A percentile compares a stretch with the other conserved stretches of the same genome.
phyloP scores from a whole-genome alignment of 257 asterid species.

The Solanum pinnatisectum region DNA sequence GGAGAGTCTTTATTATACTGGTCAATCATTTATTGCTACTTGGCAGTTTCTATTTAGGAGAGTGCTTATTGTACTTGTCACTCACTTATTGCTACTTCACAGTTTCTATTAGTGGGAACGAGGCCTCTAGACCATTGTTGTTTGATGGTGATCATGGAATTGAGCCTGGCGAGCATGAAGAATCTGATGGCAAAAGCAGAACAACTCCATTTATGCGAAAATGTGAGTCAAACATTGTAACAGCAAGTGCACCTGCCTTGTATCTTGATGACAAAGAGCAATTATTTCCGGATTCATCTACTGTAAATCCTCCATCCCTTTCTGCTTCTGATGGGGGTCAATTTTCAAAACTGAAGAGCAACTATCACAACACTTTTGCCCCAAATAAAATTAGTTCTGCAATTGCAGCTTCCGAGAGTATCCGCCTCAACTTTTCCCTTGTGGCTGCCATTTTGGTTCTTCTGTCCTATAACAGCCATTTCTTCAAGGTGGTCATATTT shows the following conservation, averaged over 20 bases:
- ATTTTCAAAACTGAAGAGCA: constrained; percentile 11
- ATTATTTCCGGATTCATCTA: constrained; percentile 22
- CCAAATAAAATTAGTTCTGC: constrained; percentile 40
- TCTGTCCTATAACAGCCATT: constrained; percentile 30
- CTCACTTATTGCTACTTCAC: constrained; percentile 6
- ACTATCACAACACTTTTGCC: constrained; percentile 13
- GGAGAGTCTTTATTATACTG: not conserved
- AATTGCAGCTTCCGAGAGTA: constrained; percentile 51
- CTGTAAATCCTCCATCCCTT: constrained; percentile 3
- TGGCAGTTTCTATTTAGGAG: not conserved
- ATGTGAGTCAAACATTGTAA: constrained; percentile 13
- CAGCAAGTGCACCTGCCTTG: constrained; percentile 18
- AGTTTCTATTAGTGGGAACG: constrained; percentile 35
- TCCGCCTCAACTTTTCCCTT: constrained; percentile 39
- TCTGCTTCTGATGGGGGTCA: constrained; percentile 7
- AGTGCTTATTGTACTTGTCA: not conserved
- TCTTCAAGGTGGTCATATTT: constrained; percentile 20
- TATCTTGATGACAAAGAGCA: constrained; percentile 20
- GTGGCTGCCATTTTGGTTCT: constrained; percentile 55
- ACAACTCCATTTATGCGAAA: constrained; percentile 10
- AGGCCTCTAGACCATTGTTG: constrained; percentile 7
- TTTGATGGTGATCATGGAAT: constrained; percentile 18
- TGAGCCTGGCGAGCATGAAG: constrained; percentile 9
- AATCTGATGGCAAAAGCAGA: constrained; percentile 5
- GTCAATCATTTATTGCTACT: not conserved